These are phyloP conservation scores for Begonia loranthoides DNA, from an alignment of 306 rosid species.

Conservation along the genomic window DNA sequence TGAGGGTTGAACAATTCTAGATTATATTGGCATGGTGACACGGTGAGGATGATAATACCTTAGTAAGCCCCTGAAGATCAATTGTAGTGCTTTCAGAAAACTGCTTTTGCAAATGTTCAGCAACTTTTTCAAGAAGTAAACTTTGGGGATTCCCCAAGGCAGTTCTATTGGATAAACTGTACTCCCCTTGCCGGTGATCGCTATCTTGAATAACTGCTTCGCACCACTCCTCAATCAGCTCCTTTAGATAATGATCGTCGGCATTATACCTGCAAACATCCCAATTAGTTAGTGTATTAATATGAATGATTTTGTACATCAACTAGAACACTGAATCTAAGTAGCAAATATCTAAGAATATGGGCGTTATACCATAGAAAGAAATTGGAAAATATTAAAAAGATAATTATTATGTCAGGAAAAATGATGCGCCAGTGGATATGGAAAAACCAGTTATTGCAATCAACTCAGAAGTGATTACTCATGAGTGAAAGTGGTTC, in stretches of 20 bases:
- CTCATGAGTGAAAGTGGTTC: no score
- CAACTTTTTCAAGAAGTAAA: slow-evolving; percentile 78
- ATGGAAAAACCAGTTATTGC: no score
- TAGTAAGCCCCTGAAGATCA: slow-evolving; percentile 81
- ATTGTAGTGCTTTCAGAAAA: slow-evolving; percentile 54
- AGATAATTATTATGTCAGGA: no score
- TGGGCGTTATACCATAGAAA: no score
- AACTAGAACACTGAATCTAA: no score
- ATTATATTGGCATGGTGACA: no score
- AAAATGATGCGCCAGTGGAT: no score
- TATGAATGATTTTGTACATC: no score
- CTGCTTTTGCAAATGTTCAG: slow-evolving; percentile 62
- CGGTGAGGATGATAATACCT: slow-evolving; percentile 24
- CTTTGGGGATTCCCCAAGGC: slow-evolving; percentile 44
- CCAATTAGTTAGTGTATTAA: background rate
- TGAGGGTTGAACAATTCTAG: no score
- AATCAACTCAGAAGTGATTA: no score
- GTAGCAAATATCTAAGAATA: no score
- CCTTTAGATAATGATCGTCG: slow-evolving; percentile 64
- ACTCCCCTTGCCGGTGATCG: slow-evolving; percentile 32
- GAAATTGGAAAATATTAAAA: no score
- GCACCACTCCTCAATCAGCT: slow-evolving; percentile 85
- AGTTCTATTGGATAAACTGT: slow-evolving; percentile 24
- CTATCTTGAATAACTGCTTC: slow-evolving; percentile 77
- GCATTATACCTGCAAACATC: slow-evolving; percentile 52